Conservation (phyloP, 2,329 filamentous ascomycete genomes). For the Beauveria sp. region DNA sequence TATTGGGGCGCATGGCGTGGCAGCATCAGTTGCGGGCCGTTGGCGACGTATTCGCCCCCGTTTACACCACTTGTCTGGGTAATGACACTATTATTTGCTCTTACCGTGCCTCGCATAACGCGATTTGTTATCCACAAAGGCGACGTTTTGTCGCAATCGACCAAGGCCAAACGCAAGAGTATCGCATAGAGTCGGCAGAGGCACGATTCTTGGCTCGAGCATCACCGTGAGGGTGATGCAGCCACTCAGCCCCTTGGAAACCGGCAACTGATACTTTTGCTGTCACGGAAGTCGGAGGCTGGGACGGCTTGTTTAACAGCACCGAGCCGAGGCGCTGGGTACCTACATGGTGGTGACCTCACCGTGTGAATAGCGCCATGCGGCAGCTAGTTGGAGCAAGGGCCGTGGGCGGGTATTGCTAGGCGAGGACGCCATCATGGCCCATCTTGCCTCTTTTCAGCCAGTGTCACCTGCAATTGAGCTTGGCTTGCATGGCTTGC, state of each 20-base stretch:
- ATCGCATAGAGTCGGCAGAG: neutral
- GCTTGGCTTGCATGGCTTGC: neutral
- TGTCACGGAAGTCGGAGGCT: neutral
- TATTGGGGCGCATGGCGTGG: neutral
- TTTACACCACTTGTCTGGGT: conserved; percentile 3
- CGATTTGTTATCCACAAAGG: conserved; percentile 8
- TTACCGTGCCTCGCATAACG: neutral
- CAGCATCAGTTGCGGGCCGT: conserved; percentile 7
- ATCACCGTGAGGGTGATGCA: neutral
- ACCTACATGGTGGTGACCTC: conserved; percentile 1
- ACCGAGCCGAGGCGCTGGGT: neutral
- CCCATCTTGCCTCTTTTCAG: conserved; percentile 8
- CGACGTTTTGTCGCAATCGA: neutral
- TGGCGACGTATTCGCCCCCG: neutral
- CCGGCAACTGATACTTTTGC: neutral
- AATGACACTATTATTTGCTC: neutral
- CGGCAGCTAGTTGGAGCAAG: neutral
- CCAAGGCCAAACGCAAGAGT: neutral
- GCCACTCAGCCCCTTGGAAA: neutral
- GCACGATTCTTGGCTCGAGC: neutral
- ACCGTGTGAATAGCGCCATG: neutral
- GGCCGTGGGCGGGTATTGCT: neutral
- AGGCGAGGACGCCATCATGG: neutral
- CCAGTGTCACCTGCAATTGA: conserved; percentile 7
- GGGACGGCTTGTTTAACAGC: neutral